Evolutionary conservation across 106 monocot genomes (phyloP).

Genomic region (Acanthochlamys bracteata): DNA sequence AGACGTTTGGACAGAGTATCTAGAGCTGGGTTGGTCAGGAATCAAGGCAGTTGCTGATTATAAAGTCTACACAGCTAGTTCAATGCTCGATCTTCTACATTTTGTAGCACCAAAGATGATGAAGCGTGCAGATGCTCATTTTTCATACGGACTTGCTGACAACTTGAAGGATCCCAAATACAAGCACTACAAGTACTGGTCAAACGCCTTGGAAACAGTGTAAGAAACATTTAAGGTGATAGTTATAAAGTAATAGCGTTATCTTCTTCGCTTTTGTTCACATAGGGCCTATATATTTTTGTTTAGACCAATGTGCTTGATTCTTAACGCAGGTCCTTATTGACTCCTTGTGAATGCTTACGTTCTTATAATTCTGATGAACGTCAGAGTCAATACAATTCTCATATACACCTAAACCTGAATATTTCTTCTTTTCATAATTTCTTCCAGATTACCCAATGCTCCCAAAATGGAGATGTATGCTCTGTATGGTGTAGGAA

Average conservation of each 20-base stretch:
- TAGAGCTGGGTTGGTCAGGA: slow-evolving; percentile 27
- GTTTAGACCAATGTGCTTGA: too few species aligned
- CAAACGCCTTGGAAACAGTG: slow-evolving; percentile 50
- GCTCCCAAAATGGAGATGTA: slow-evolving; percentile 56
- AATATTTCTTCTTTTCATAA: not conserved
- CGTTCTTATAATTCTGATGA: too few species aligned
- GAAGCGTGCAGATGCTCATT: slow-evolving; percentile 33
- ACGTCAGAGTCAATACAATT: too few species aligned
- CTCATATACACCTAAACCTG: too few species aligned
- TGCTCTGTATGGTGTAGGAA: slow-evolving; percentile 49
- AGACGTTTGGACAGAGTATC: slow-evolving; percentile 30
- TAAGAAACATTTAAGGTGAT: slow-evolving; percentile 3
- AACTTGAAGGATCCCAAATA: slow-evolving; percentile 42
- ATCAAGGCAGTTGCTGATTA: slow-evolving; percentile 35
- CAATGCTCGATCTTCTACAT: slow-evolving; percentile 28
- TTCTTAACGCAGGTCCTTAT: too few species aligned
- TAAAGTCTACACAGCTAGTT: slow-evolving; percentile 26
- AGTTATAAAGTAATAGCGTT: not conserved
- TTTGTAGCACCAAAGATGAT: slow-evolving; percentile 52
- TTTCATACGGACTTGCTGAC: slow-evolving; percentile 49
- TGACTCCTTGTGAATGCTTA: too few species aligned
- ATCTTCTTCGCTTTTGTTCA: too few species aligned
- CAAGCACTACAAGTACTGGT: slow-evolving; percentile 50
- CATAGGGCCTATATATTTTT: too few species aligned
- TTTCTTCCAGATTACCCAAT: slow-evolving; percentile 36